These are phyloP conservation scores for Termitomyces bulborhizus DNA, from an alignment of 768 basidiomycete species.

Conservation along the genomic window DNA sequence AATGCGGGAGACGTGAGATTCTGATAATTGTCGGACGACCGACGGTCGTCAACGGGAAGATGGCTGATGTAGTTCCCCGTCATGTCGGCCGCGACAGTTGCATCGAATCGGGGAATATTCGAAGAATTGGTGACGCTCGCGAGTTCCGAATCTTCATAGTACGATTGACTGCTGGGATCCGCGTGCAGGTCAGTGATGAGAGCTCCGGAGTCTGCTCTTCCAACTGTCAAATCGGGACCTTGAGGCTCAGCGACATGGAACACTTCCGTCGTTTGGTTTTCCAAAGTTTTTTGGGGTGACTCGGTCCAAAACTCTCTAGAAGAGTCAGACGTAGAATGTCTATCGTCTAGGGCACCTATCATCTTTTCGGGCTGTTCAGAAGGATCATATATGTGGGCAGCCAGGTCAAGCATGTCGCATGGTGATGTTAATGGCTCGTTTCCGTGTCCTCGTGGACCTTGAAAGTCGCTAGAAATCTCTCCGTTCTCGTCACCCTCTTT, in stretches of 20 bases:
- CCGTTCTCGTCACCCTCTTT: neutral
- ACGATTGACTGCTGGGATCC: neutral
- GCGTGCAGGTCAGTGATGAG: neutral
- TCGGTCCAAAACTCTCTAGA: neutral
- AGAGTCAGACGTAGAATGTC: neutral
- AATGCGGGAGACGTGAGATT: conserved; percentile 16
- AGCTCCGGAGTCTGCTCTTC: neutral
- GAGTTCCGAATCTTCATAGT: neutral
- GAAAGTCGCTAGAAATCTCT: neutral
- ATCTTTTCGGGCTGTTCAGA: neutral
- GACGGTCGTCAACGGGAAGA: conserved; percentile 4
- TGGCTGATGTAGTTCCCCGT: neutral
- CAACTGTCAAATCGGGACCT: neutral
- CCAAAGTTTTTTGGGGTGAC: neutral
- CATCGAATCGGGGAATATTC: neutral
- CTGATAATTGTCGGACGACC: neutral
- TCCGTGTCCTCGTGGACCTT: neutral
- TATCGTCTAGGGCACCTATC: neutral
- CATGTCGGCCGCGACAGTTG: neutral
- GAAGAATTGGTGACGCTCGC: neutral
- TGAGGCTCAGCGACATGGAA: neutral
- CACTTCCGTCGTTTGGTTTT: neutral
- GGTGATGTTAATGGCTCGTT: neutral
- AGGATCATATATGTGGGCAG: neutral
- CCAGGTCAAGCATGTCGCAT: neutral